These are phyloP conservation scores for Geranomyces michiganensis DNA, from an alignment of 192 early-diverging fungal species.

Conservation along the genomic window DNA sequence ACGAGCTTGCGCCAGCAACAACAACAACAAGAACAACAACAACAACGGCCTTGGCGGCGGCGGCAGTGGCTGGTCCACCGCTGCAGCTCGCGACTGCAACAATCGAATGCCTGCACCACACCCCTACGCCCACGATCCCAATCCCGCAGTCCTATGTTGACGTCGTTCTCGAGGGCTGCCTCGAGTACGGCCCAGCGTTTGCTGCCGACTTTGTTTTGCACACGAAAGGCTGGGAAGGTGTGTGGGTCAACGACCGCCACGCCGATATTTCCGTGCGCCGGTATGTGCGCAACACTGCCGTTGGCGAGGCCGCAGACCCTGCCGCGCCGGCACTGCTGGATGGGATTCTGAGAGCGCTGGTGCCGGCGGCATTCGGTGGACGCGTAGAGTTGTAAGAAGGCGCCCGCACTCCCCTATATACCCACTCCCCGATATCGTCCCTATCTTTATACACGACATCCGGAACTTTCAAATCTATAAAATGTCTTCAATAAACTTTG, in stretches of 20 bases:
- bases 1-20: constrained; percentile 31
- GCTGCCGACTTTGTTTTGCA: constrained; percentile 46
- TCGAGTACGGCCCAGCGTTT: constrained; percentile 38
- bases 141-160: constrained; percentile 58
- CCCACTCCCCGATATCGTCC: too few species aligned
- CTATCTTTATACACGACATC: too few species aligned
- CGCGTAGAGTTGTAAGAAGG: neutral
- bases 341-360: neutral
- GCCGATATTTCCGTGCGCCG: constrained; percentile 26
- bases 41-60: constrained; percentile 7
- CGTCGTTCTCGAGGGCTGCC: constrained; percentile 48
- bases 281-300: constrained; percentile 35
- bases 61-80: too few species aligned
- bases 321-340: neutral
- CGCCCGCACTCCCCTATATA: too few species aligned
- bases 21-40: neutral
- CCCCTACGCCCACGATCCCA: constrained; percentile 34
- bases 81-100: neutral
- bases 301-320: constrained; percentile 30
- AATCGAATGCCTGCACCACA: constrained; percentile 12
- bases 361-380: neutral
- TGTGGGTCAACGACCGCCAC: constrained; percentile 52
- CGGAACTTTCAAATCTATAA: too few species aligned
- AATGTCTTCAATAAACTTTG: too few species aligned
- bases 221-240: constrained; percentile 46